Evolutionary conservation across 2,329 filamentous ascomycete species (phyloP).

Genomic region (Talaromyces sp.): DNA sequence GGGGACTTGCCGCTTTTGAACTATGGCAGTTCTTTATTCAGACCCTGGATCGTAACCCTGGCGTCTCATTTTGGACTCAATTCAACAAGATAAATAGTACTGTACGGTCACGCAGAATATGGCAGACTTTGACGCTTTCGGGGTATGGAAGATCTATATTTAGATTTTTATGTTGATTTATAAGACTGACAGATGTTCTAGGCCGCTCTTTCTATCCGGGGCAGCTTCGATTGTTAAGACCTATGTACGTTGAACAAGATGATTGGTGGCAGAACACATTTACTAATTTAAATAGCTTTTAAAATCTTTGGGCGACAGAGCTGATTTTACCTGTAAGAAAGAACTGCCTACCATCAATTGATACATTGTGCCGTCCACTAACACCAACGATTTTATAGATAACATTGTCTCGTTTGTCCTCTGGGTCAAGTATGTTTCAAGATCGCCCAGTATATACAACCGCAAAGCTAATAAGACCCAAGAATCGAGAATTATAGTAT

Average conservation of each 20-base stretch:
- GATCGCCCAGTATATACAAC: neutral
- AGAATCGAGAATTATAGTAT: constrained; percentile 35
- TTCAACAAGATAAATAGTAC: constrained; percentile 25
- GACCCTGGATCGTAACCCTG: constrained; percentile 18
- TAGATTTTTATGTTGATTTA: neutral
- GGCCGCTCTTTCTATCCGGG: constrained; percentile 27
- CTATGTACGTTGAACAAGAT: constrained; percentile 17
- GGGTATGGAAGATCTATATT: constrained; percentile 12
- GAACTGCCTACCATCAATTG: neutral
- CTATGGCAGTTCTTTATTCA: constrained; percentile 31
- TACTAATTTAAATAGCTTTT: constrained; percentile 19
- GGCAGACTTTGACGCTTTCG: constrained; percentile 29
- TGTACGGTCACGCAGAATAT: constrained; percentile 26
- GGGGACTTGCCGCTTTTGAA: constrained; percentile 25
- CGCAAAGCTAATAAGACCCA: neutral
- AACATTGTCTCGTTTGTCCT: constrained; percentile 31
- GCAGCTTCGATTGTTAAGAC: constrained; percentile 32
- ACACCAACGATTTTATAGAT: constrained; percentile 8
- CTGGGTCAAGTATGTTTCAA: constrained; percentile 30
- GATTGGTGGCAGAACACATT: neutral
- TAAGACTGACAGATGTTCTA: neutral
- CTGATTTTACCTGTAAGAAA: constrained; percentile 26
- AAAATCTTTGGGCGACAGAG: constrained; percentile 26
- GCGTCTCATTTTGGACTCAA: constrained; percentile 20
- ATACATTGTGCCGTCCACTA: neutral